These are phyloP conservation scores for Fusarium sp. DNA, from an alignment of 2,329 filamentous ascomycete genomes.

Conservation along the genomic window DNA sequence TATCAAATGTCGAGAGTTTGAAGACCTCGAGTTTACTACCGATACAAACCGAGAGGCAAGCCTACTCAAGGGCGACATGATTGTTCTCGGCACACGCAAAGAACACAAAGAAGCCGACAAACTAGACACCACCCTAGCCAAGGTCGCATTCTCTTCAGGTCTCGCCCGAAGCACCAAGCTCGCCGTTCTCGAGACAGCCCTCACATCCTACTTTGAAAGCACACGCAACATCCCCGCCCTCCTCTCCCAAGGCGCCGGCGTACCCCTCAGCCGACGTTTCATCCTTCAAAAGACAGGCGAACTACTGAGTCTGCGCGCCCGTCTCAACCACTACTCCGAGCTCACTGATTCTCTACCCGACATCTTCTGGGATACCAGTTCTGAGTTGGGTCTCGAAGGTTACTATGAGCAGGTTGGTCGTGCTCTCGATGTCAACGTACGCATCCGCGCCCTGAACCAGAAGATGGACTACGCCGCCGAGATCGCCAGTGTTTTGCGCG, in stretches of 20 bases:
- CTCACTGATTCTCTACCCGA: slow-evolving; percentile 94
- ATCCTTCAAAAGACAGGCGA: slow-evolving; percentile 95
- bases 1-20: slow-evolving; percentile 76
- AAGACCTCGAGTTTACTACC: slow-evolving; percentile 87
- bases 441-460: slow-evolving; percentile 91
- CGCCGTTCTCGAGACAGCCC: slow-evolving; percentile 84
- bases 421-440: slow-evolving; percentile 87
- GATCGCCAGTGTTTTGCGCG: slow-evolving; percentile 87
- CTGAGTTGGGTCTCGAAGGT: slow-evolving; percentile 88
- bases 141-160: slow-evolving; percentile 96
- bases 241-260: slow-evolving; percentile 69
- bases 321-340: slow-evolving; percentile 96
- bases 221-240: slow-evolving; percentile 83
- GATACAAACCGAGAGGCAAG: slow-evolving; percentile 78
- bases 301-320: slow-evolving; percentile 85
- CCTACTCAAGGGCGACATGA: slow-evolving; percentile 84
- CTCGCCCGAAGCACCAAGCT: slow-evolving; percentile 93
- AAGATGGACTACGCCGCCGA: slow-evolving; percentile 98
- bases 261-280: slow-evolving; percentile 68
- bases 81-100: slow-evolving; percentile 82
- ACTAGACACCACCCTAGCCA: slow-evolving; percentile 77
- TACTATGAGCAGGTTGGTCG: slow-evolving; percentile 95
- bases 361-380: slow-evolving; percentile 92
- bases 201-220: slow-evolving; percentile 85
- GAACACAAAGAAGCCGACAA: slow-evolving; percentile 56